Evolutionary conservation across 169 alveolate genomes (phyloP), one percentile per base, ranked within the genome.

Genomic region (Plasmodium inui): DNA sequence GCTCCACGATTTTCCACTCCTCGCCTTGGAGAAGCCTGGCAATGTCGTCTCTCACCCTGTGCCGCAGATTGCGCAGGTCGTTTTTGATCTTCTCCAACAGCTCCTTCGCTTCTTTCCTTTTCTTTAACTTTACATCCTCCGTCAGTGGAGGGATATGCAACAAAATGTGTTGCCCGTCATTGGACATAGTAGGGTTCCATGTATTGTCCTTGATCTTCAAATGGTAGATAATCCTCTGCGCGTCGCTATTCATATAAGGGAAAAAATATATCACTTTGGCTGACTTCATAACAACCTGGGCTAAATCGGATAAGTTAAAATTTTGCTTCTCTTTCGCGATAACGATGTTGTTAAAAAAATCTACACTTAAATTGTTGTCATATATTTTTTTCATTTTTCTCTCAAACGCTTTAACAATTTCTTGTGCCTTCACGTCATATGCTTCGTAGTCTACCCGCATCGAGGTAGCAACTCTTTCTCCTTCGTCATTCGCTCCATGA

Each of bases 21-120:
- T 89, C 91, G 6, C 90, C 91, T 14, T 89, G 83, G 12, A 71
- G 19, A 41, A 79, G 39, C 80, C 72, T 89, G 12, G n/a, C 79
- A 44, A 81, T 81, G 44, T 79, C 82, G 34, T 89, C 94, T 1
- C 94, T 30, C 41, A 89, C 79, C 82, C 82, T 78, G 50, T 89
- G 74, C 1, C 94, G 53, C n/a, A 89, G 9, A 89, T 67, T 89
- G 46, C 94, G 82, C 22, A 89, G 17, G 82, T 89, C 94, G 41
- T 39, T 55, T 89, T 89, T 89, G 5, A 79, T 71, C 50, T 89
- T 89, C 26, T 89, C 94, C 53, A 89, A 89, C 19, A 89, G 37
- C 46, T 89, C 94, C 41, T 89, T 89, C 28, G 94, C 94, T 70
- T 89, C 94, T 70, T 89, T 89, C 46, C 82, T 89, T 44, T 89